Base-by-base conservation (phyloP, 129 eudicot species). In the Logfia minima region DNA sequence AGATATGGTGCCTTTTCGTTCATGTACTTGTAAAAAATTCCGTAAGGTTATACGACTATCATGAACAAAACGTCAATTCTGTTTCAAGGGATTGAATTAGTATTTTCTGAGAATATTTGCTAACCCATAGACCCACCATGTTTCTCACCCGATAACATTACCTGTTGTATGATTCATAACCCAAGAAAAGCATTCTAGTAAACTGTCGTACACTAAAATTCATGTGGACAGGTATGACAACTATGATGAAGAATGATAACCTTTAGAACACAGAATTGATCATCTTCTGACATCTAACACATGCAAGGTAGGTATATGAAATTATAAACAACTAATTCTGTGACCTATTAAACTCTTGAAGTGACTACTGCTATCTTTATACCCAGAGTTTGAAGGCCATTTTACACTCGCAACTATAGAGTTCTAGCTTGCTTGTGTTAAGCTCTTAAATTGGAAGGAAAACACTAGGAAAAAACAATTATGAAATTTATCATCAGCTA, bases 311-410 rank as follows among this genome's bases (percentile, higher is more conserved):
- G 48, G 48, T 74, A 60, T 74, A 39, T 21, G 29, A 41, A 37
- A 8, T 41, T 41, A 41, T 41, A 14, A 41, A 41, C 14, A 60
- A 60, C 39, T 35, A 26, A 16, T 19, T 2, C 5, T 5, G 18
- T 39, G 10, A 64, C 29, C 53, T 34, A 8, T 65, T 26, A 14
- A 2, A 41, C 63, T 23, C 4, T 48, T 62, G 18, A 53, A 52
- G 52, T 80, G 59, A 62, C 53, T 76, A 32, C 7, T 37, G 56
- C 65, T 64, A 66, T 67, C n/a, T 28, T 23, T 22, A 67, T 24
- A 52, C 41, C 48, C 9, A 37, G 24, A 21, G 8, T 18, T 41
- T 71, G 53, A 82, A 70, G 63, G 11, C 59, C 16, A 9, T 48
- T 82, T 52, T 71, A 51, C 66, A 2, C 2, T 41, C 13, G 14